These are phyloP conservation scores for Fusarium scirpi DNA, from an alignment of 2,329 filamentous ascomycete species.

Conservation along the genomic window DNA sequence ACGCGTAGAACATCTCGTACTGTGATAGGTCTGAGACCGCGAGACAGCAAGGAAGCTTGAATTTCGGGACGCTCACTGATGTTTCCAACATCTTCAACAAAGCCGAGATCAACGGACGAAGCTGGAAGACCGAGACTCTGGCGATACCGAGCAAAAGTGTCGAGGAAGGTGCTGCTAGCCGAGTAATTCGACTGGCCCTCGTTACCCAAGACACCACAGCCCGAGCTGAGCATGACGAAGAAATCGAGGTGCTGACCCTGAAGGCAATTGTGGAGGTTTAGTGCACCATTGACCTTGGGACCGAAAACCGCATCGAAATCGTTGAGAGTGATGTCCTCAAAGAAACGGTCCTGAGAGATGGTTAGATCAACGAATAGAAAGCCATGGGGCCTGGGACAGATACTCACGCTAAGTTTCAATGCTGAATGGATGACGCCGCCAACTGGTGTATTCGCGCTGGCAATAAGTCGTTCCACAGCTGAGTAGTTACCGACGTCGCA, in stretches of 20 bases:
- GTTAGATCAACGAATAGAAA: slow-evolving; percentile 7
- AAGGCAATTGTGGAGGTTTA: slow-evolving; percentile 38
- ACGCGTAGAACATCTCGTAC: slow-evolving; percentile 42
- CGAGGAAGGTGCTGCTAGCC: slow-evolving; percentile 42
- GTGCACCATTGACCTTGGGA: slow-evolving; percentile 40
- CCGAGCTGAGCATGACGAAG: slow-evolving; percentile 44
- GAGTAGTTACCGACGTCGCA: slow-evolving; percentile 38
- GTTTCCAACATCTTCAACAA: slow-evolving; percentile 42
- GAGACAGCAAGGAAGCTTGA: slow-evolving; percentile 34
- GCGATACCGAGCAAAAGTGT: slow-evolving; percentile 41
- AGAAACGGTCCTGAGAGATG: slow-evolving; percentile 32
- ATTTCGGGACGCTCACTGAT: slow-evolving; percentile 43
- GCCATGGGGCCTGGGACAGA: background rate
- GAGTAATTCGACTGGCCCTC: slow-evolving; percentile 42
- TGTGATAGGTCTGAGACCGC: slow-evolving; percentile 42
- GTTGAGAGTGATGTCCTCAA: slow-evolving; percentile 38
- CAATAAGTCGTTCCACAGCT: slow-evolving; percentile 33
- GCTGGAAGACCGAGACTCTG: slow-evolving; percentile 38
- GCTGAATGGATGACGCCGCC: slow-evolving; percentile 44
- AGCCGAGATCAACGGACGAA: slow-evolving; percentile 39
- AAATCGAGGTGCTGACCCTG: slow-evolving; percentile 40
- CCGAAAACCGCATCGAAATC: slow-evolving; percentile 41
- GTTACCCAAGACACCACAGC: slow-evolving; percentile 39
- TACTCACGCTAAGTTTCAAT: slow-evolving; percentile 41
- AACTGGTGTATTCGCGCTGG: slow-evolving; percentile 27